Conservation (phyloP, 1,284 basidiomycete species). For the Pseudozyma flocculosa region DNA sequence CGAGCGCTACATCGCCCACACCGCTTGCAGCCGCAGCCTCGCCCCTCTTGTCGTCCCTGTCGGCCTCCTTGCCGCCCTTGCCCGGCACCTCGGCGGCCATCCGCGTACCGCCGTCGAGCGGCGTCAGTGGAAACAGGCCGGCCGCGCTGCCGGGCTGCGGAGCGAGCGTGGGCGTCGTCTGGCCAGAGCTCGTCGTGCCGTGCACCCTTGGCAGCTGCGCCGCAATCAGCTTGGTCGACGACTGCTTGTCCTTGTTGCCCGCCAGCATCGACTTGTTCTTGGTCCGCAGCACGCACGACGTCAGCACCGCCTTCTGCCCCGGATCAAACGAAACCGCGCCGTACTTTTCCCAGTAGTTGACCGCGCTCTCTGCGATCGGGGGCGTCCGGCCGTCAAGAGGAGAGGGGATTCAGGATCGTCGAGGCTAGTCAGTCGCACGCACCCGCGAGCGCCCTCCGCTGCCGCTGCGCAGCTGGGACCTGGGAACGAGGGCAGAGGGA, state of each 20-base stretch:
- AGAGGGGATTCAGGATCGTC: too few species aligned
- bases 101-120: background rate
- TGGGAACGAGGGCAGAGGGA: too few species aligned
- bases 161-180: conserved; percentile 5
- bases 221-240: conserved; percentile 8
- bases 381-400: too few species aligned
- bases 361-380: conserved; percentile 70
- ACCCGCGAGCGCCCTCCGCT: too few species aligned
- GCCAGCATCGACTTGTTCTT: conserved; percentile 34
- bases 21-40: background rate
- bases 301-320: conserved; percentile 80
- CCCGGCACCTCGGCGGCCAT: background rate
- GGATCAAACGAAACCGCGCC: conserved; percentile 69
- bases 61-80: background rate
- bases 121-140: too few species aligned
- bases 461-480: too few species aligned
- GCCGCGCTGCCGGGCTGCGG: background rate
- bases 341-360: conserved; percentile 84
- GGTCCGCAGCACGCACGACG: conserved; percentile 74
- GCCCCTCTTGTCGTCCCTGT: background rate
- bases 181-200: background rate
- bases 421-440: too few species aligned
- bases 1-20: conserved; percentile 5
- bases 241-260: conserved; percentile 1
- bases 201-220: conserved; percentile 7